A percentile compares a stretch with the other conserved stretches of the same genome.
phyloP scores from a whole-genome alignment of 1,284 basidiomycete species.

The Sporisorium reilianum region DNA sequence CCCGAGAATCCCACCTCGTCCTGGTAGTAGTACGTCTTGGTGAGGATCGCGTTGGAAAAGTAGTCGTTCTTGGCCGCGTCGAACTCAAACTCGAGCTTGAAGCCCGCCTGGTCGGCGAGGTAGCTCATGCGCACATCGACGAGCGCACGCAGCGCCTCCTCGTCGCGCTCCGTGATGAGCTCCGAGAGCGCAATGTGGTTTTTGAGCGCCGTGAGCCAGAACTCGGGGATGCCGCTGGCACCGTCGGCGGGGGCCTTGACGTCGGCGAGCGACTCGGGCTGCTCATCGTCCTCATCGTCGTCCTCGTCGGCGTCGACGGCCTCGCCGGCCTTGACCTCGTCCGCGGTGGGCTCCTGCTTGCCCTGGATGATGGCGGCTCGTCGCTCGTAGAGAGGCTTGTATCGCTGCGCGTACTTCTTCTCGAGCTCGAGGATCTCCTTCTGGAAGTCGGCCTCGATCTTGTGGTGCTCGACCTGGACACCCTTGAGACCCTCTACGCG shows the following conservation, averaged over 20 bases:
- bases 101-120: slow-evolving; percentile 81
- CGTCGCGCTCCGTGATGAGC: slow-evolving; percentile 92
- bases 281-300: slow-evolving; percentile 71
- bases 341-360: slow-evolving; percentile 78
- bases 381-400: slow-evolving; percentile 88
- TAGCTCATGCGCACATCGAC: slow-evolving; percentile 79
- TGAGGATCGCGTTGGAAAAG: slow-evolving; percentile 85
- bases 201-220: slow-evolving; percentile 96
- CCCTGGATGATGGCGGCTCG: slow-evolving; percentile 87
- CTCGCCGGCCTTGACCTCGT: slow-evolving; percentile 84
- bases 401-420: slow-evolving; percentile 92
- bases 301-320: slow-evolving; percentile 75
- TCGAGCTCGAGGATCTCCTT: slow-evolving; percentile 95
- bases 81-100: slow-evolving; percentile 90
- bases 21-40: slow-evolving; percentile 96
- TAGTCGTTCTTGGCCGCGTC: slow-evolving; percentile 77
- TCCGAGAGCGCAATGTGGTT: slow-evolving; percentile 89
- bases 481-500: slow-evolving; percentile 93
- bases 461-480: slow-evolving; percentile 90
- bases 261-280: slow-evolving; percentile 70
- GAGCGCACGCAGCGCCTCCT: slow-evolving; percentile 77
- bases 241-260: slow-evolving; percentile 70
- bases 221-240: slow-evolving; percentile 84
- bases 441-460: slow-evolving; percentile 95
- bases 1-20: slow-evolving; percentile 89